Conservation (phyloP, 2,329 filamentous ascomycete genomes). For the Madurella mycetomatis region DNA sequence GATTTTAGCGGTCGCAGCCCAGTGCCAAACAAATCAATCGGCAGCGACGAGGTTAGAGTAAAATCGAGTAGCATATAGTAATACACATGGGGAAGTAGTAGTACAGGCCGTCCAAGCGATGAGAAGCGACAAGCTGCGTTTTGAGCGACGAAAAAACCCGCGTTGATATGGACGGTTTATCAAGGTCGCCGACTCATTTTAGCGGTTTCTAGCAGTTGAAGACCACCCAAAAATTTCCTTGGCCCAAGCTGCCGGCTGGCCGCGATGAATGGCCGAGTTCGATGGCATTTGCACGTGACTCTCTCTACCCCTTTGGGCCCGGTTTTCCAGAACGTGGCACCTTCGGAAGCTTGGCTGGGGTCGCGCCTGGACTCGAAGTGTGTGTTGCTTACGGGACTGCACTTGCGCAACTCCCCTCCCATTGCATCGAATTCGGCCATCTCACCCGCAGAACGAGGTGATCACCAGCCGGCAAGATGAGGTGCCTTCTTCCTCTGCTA, state of each 20-base stretch:
- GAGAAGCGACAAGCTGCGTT: not conserved
- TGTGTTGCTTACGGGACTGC: not conserved
- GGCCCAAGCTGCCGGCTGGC: not conserved
- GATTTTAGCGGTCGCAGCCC: slow-evolving; percentile 1
- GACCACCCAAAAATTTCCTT: slow-evolving; percentile 2
- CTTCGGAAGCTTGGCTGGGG: slow-evolving; percentile 33
- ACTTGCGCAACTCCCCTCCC: not conserved
- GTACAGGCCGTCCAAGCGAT: not conserved
- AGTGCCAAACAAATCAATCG: not conserved
- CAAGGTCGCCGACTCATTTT: not conserved
- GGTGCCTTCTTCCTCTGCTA: slow-evolving; percentile 59
- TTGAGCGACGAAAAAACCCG: not conserved
- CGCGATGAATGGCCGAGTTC: not conserved
- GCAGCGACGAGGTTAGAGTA: not conserved
- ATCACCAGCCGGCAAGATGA: slow-evolving; percentile 42
- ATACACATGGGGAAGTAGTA: not conserved
- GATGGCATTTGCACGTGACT: slow-evolving; percentile 20
- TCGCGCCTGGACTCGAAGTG: slow-evolving; percentile 11
- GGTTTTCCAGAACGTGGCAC: slow-evolving; percentile 50
- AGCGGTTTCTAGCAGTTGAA: slow-evolving; percentile 6
- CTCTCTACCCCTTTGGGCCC: slow-evolving; percentile 17
- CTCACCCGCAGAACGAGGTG: not conserved
- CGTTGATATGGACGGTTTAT: not conserved
- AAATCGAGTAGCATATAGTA: not conserved
- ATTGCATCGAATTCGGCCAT: not conserved